Evolutionary conservation across 2,329 filamentous ascomycete species (phyloP), one percentile per base, ranked within the genome.

Genomic region (Botrytis fragariae): DNA sequence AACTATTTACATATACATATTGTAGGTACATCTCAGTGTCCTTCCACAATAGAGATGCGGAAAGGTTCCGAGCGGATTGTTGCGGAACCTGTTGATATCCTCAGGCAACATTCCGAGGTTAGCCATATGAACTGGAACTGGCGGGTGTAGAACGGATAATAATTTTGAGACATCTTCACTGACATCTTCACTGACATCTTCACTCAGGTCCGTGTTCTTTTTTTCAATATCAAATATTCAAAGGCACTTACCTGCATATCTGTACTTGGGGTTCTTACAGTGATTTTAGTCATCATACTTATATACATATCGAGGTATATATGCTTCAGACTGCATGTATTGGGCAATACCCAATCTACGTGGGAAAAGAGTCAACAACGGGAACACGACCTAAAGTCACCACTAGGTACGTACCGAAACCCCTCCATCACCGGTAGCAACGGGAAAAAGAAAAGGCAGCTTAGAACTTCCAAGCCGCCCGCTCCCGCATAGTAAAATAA

Each of bases 1-100:
- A 9, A 67, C 44, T n/a, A 67, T 67, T 67, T 67, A 51, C 63
- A 67, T 51, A n/a, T 67, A 51, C 63, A 67, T 51, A n/a, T 48
- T 25, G 22, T 51, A 37, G 16, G 42, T 25, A 16, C 63, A 51
- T 37, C 44, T 35, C 63, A 18, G 18, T 4, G 10, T 51, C 22
- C 22, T n/a, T 3, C 61, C 22, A 29, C 45, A 39, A 67, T 5
- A 10, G 37, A 67, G 32, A 48, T 39, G 45, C 45, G 45, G 64
- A 51, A 67, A 54, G 1, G 14, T 67, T 48, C 64, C 64, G 64
- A 54, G 64, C 64, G 64, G 45, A 22, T 54, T 51, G 32, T 39
- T 67, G 9, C 64, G 45, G 64, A n/a, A 45, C 29, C n/a, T 64
- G 25, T 12, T 7, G 9, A 12, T 54, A n/a, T 68, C 45, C 64